phyloP scores from a whole-genome alignment of 768 basidiomycete genomes.

The Rubroboletus pulcherrimus region DNA sequence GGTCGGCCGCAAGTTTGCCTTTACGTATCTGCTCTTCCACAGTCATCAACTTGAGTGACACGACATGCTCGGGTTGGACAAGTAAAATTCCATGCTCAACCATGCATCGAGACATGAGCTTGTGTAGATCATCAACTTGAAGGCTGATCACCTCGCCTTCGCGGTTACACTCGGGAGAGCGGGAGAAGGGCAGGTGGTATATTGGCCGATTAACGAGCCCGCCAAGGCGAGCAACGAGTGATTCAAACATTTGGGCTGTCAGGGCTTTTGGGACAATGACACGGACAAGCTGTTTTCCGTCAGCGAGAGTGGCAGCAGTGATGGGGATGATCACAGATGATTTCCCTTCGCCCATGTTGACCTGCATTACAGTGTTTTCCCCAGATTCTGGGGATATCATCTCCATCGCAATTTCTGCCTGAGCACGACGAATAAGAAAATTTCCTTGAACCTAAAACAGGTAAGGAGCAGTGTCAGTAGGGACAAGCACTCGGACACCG shows the following conservation, averaged over 20 bases:
- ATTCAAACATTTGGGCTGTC: too few species aligned
- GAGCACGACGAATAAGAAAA: conserved; percentile 8
- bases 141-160: too few species aligned
- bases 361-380: conserved; percentile 29
- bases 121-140: neutral
- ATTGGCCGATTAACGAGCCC: too few species aligned
- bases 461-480: neutral
- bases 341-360: conserved; percentile 20
- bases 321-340: neutral
- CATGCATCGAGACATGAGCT: conserved; percentile 39
- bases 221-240: too few species aligned
- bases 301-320: neutral
- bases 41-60: neutral
- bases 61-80: neutral
- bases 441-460: neutral
- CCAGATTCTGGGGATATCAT: neutral
- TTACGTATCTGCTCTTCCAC: neutral
- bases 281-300: conserved; percentile 23
- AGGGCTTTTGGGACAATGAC: too few species aligned
- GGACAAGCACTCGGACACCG: too few species aligned
- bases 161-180: too few species aligned
- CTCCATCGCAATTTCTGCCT: conserved; percentile 31
- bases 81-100: neutral
- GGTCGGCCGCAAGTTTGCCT: neutral
- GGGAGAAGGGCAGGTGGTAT: too few species aligned